Evolutionary conservation across 1,284 basidiomycete genomes (phyloP).

Genomic region (Ganoderma leucocontextum): DNA sequence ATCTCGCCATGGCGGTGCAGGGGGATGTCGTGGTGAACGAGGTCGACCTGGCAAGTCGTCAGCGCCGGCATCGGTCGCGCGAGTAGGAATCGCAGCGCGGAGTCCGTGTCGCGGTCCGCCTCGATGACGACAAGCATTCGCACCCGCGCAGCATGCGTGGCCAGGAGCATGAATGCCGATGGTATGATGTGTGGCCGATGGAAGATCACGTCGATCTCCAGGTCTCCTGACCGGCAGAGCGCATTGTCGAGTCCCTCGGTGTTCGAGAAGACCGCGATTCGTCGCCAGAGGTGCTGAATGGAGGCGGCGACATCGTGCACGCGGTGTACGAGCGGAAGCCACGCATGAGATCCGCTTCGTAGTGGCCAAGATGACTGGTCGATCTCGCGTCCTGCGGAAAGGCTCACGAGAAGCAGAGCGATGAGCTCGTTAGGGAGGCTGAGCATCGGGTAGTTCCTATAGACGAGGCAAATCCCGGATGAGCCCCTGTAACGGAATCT

Average conservation of each 20-base stretch:
- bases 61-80: background rate
- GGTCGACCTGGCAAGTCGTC: background rate
- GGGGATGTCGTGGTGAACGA: background rate
- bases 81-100: background rate
- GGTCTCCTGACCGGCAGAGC: background rate
- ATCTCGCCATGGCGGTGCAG: background rate
- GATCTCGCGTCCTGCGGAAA: background rate
- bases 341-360: background rate
- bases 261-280: background rate
- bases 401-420: background rate
- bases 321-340: background rate
- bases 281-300: background rate
- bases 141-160: background rate
- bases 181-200: background rate
- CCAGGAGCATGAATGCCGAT: background rate
- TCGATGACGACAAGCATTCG: background rate
- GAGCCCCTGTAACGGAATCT: no score
- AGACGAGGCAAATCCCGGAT: no score
- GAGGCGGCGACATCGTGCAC: background rate
- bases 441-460: background rate
- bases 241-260: background rate
- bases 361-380: background rate
- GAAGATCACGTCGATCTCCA: background rate
- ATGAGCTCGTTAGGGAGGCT: background rate
- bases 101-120: background rate